phyloP scores from a whole-genome alignment of 768 basidiomycete genomes.

The Pleurotus pulmonarius region DNA sequence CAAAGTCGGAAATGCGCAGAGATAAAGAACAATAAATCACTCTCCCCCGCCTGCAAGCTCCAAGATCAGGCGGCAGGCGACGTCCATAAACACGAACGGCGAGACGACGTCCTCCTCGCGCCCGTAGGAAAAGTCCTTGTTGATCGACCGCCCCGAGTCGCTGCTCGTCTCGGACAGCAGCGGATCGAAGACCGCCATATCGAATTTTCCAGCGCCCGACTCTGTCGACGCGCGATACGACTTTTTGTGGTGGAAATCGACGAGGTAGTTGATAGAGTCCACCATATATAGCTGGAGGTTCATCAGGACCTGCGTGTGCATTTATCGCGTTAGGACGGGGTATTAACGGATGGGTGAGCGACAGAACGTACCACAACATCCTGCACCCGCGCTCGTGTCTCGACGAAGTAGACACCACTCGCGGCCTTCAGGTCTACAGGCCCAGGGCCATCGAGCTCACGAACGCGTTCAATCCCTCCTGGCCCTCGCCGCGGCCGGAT shows the following conservation, averaged over 20 bases:
- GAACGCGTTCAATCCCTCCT: conserved; percentile 53
- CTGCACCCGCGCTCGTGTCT: conserved; percentile 85
- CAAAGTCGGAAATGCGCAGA: no score
- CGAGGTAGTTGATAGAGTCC: conserved; percentile 92
- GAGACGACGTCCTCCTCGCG: conserved; percentile 67
- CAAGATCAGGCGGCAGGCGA: conserved; percentile 89
- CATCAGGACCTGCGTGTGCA: conserved; percentile 73
- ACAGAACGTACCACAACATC: conserved; percentile 78
- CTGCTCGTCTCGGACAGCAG: conserved; percentile 47
- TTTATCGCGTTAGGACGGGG: no score
- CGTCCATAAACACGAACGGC: conserved; percentile 96
- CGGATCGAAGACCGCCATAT: conserved; percentile 54
- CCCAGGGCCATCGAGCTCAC: conserved; percentile 54
- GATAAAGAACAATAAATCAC: conserved; percentile 4
- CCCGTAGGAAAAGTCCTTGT: conserved; percentile 36
- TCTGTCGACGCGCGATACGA: conserved; percentile 77
- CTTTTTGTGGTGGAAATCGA: conserved; percentile 98
- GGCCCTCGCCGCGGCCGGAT: conserved; percentile 29
- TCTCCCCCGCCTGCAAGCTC: conserved; percentile 76
- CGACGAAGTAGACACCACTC: conserved; percentile 86
- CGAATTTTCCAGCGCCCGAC: conserved; percentile 66
- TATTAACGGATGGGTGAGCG: no score
- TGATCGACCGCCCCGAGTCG: conserved; percentile 55
- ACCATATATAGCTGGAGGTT: conserved; percentile 97
- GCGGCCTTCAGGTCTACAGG: conserved; percentile 65